These are phyloP conservation scores for Aureobasidium sp. DNA, from an alignment of 2,329 filamentous ascomycete genomes.

Conservation along the genomic window DNA sequence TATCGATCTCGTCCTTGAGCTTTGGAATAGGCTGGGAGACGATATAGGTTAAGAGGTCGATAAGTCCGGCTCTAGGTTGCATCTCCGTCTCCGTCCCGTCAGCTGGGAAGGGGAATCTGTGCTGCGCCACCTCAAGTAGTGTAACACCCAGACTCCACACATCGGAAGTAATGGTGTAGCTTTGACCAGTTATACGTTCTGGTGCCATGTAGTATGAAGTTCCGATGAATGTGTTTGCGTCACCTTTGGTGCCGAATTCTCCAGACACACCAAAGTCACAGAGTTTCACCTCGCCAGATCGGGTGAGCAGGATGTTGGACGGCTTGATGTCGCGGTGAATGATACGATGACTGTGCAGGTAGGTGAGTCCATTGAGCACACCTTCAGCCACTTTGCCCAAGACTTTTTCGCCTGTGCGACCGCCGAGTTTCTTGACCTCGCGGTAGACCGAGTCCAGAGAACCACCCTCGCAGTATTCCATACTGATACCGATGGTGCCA, in stretches of 20 bases:
- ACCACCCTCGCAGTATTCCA: slow-evolving; percentile 98
- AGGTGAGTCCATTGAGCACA: slow-evolving; percentile 85
- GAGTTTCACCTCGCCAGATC: slow-evolving; percentile 88
- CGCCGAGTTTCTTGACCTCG: slow-evolving; percentile 91
- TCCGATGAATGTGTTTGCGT: slow-evolving; percentile 97
- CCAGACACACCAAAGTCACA: slow-evolving; percentile 98
- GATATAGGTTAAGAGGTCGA: slow-evolving; percentile 95
- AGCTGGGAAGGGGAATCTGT: slow-evolving; percentile 95
- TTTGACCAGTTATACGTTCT: slow-evolving; percentile 93
- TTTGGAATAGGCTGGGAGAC: slow-evolving; percentile 92
- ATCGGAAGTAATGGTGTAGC: slow-evolving; percentile 96
- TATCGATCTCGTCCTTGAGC: slow-evolving; percentile 76
- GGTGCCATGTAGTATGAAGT: slow-evolving; percentile 98
- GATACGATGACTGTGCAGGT: slow-evolving; percentile 91
- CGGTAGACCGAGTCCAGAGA: slow-evolving; percentile 95
- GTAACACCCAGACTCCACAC: slow-evolving; percentile 98
- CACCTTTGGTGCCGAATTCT: slow-evolving; percentile 96
- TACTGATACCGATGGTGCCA: slow-evolving; percentile 93
- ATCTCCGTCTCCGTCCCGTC: slow-evolving; percentile 93
- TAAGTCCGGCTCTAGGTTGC: slow-evolving; percentile 84
- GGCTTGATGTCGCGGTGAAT: slow-evolving; percentile 99
- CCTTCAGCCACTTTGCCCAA: slow-evolving; percentile 94
- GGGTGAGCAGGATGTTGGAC: slow-evolving; percentile 89
- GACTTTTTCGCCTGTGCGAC: slow-evolving; percentile 93
- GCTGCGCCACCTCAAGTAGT: slow-evolving; percentile 96